Conservation (phyloP, 495 filamentous ascomycete species). For the Sporormia fimetaria region DNA sequence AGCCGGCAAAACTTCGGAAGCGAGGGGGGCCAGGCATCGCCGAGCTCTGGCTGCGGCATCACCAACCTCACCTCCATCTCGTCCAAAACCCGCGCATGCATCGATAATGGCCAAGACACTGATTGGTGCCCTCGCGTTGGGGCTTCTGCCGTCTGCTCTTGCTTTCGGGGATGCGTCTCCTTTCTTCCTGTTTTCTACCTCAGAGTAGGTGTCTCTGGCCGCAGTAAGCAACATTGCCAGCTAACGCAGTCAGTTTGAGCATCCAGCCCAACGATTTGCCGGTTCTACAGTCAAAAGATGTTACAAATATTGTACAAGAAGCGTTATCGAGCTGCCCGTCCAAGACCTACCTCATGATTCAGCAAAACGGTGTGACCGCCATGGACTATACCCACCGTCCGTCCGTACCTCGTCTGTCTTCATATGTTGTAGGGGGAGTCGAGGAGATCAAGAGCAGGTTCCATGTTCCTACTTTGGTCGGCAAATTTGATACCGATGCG, state of each 20-base stretch:
- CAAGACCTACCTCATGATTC: constrained; percentile 67
- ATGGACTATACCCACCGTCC: constrained; percentile 47
- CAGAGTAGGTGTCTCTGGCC: constrained; percentile 47
- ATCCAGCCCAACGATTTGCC: constrained; percentile 1
- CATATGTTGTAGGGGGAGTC: constrained; percentile 27
- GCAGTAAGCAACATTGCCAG: constrained; percentile 9
- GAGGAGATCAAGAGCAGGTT: constrained; percentile 10
- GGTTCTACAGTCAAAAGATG: constrained; percentile 6
- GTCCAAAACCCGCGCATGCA: constrained; percentile 1
- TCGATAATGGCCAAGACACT: constrained; percentile 17
- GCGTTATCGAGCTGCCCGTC: constrained; percentile 57
- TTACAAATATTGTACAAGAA: constrained; percentile 28
- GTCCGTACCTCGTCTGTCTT: constrained; percentile 50
- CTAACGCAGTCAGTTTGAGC: constrained; percentile 11
- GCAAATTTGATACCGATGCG: no score
- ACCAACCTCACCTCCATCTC: constrained; percentile 2
- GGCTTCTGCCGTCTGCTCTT: constrained; percentile 41
- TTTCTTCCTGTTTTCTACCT: constrained; percentile 72
- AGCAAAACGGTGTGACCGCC: constrained; percentile 64
- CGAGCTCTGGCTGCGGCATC: constrained; percentile 1
- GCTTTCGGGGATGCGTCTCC: constrained; percentile 81
- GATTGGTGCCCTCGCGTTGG: constrained; percentile 50
- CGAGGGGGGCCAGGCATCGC: constrained; percentile 1
- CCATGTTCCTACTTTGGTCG: no score
- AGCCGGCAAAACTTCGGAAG: no score